Conservation (phyloP, 345 rosid genomes). For the Noccaea caerulescens region DNA sequence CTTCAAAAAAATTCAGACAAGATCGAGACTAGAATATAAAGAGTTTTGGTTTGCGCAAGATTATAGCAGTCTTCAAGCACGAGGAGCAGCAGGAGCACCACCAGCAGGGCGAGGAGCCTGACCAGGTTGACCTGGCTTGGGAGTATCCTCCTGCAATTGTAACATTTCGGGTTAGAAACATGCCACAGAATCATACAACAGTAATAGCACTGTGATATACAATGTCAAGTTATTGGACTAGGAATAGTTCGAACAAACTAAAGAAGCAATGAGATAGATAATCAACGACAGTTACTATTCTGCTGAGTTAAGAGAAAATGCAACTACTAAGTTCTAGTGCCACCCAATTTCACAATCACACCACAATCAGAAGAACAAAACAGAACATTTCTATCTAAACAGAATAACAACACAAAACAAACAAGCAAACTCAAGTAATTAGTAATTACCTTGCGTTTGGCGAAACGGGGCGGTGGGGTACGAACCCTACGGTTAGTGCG, state of each 20-base stretch:
- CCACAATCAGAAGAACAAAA: not conserved
- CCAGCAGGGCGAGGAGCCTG: conserved; percentile 67
- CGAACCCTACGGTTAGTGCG: conserved; percentile 73
- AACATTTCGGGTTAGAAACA: too few relatives aligned
- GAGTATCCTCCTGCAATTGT: conserved; percentile 53
- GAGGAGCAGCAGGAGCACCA: conserved; percentile 58
- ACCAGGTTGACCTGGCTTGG: conserved; percentile 72
- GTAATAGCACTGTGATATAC: too few relatives aligned
- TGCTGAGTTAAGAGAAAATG: too few relatives aligned
- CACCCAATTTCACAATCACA: not conserved
- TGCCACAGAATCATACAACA: too few relatives aligned
- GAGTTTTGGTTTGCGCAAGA: not conserved
- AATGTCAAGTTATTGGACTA: too few relatives aligned
- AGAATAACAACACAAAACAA: not conserved
- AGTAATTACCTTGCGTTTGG: conserved; percentile 68
- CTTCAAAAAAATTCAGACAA: conserved; percentile 26
- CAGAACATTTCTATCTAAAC: not conserved
- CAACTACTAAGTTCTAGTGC: too few relatives aligned
- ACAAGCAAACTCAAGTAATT: not conserved
- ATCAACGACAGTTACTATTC: too few relatives aligned
- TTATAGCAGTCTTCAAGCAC: conserved; percentile 47
- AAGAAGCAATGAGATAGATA: too few relatives aligned
- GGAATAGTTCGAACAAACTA: too few relatives aligned
- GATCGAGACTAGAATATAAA: conserved; percentile 12
- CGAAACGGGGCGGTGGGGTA: conserved; percentile 83